Evolutionary conservation across 2,329 filamentous ascomycete genomes (phyloP), one percentile per base, ranked within the genome.

Genomic region (Epichloe baconii): DNA sequence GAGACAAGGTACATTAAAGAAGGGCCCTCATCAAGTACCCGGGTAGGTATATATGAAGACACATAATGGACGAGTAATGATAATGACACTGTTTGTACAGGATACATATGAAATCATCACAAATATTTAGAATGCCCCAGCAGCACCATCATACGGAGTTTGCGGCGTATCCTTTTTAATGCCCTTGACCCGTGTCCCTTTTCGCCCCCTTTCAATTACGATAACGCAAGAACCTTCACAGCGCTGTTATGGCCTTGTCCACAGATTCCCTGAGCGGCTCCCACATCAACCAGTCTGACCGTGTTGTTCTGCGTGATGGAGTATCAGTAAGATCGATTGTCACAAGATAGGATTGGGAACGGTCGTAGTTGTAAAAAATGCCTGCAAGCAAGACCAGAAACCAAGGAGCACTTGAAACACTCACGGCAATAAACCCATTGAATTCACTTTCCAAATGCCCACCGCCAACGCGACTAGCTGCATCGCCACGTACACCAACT

Each of bases 211-310:
- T 35, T 5, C 17, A 23, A 2, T 23, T 19, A 21, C 17, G 21
- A 5, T 42, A 7, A 21, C 26, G 31, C 26, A 8, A 11, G 19
- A 36, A 12, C 17, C 26, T 44, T 47, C 23, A 52, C 50, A 54
- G 21, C n/a, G 80, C 82, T 57, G 80, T 74, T 53, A 83, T 75
- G 8, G 83, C 82, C 55, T 75, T 70, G 64, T 90, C 85, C 55
- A 85, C 59, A 15, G 84, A 78, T 57, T 81, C 75, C 62, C 86
- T 78, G 64, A 86, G 81, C 17, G 76, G 75, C 67, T 98, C 93
- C 93, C 93, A 98, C 52, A 91, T 91, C 61, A 98, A 73, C 93
- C 93, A 98, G 68, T 98, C 93, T 58, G 89, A 95, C 65, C 88
- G 83, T 53, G 93, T 97, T 50, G 93, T 98, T 61, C 87, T 93